Evolutionary conservation across 306 rosid genomes (phyloP), one percentile per base, ranked within the genome.

Genomic region (Alnus rubra): DNA sequence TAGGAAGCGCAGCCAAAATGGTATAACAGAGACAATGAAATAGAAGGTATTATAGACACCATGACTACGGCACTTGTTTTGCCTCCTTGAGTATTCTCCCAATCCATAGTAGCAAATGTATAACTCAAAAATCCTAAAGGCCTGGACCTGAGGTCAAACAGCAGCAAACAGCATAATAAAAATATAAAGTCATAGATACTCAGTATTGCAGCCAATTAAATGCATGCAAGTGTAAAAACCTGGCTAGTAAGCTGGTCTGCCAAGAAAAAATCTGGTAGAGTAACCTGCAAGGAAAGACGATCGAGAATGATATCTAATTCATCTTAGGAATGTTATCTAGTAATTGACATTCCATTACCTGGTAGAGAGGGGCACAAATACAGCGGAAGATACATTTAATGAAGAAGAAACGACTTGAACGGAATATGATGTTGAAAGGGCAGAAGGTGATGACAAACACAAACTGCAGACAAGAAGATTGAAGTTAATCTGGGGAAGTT

Each of bases 221-320:
- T 69, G n/a, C 9, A 75, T 49, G 55, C 5, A 37, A 74, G 73
- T 50, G 51, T 12, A 76, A 87, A 33, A 33, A 91, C 93, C 92
- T 92, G 97, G 81, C 94, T 87, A 7, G 92, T 84, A 77, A 92
- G 92, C 85, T 92, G 94, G 71, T 89, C 92, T n/a, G 92, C 97
- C 83, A 88, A 81, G 86, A 88, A 87, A 82, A 88, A 87, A 55
- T 92, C 90, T 11, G 78, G 76, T 80, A 88, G 79, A 53, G 81
- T 85, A 82, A 88, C 94, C 94, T 88, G 82, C 73, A 83, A 69
- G 79, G 8, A 73, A 56, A 81, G 55, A 54, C 5, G 39, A 18
- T 55, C 51, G 44, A 79, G 14, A 52, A 55, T 30, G 70, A 2
- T 42, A 39, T 60, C 48, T 65, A 50, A 55, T 48, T 52, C 42